phyloP scores from a whole-genome alignment of 2,329 filamentous ascomycete genomes.

The Fusarium verrucosum region DNA sequence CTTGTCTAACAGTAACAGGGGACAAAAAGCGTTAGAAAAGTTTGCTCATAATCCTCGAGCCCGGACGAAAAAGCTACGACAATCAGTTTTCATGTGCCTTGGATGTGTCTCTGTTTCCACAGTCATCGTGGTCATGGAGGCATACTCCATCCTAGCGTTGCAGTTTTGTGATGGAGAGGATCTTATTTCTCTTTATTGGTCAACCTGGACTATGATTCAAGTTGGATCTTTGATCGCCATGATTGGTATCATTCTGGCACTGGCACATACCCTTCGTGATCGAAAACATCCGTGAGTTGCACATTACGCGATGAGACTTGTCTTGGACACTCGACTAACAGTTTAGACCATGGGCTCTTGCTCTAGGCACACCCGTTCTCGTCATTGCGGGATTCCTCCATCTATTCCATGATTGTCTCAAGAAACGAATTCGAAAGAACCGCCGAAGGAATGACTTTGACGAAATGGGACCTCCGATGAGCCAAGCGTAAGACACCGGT shows the following conservation, averaged over 20 bases:
- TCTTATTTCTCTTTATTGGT: constrained; percentile 68
- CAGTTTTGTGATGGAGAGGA: constrained; percentile 70
- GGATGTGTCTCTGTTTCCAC: constrained; percentile 57
- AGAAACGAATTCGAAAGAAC: constrained; percentile 49
- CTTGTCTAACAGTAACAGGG: constrained; percentile 37
- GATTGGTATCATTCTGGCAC: constrained; percentile 63
- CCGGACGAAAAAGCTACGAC: constrained; percentile 50
- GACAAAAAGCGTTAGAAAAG: constrained; percentile 51
- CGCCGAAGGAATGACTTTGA: constrained; percentile 38
- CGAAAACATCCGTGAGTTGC: constrained; percentile 63
- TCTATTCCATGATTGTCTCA: constrained; percentile 55
- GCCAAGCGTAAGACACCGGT: constrained; percentile 51
- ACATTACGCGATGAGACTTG: too few relatives aligned
- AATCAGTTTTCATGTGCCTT: constrained; percentile 56
- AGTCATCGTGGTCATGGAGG: constrained; percentile 62
- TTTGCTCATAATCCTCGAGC: constrained; percentile 46
- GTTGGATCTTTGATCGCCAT: constrained; percentile 68
- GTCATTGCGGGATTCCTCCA: constrained; percentile 65
- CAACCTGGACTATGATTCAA: constrained; percentile 69
- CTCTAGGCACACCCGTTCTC: constrained; percentile 67
- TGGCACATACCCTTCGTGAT: constrained; percentile 60
- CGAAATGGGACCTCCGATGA: constrained; percentile 51
- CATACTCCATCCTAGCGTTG: constrained; percentile 61
- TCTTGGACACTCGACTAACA: constrained; percentile 15
- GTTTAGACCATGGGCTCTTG: constrained; percentile 64